Evolutionary conservation across 2,329 filamentous ascomycete genomes (phyloP), one percentile per base, ranked within the genome.

Genomic region (Metarhizium anisopliae): DNA sequence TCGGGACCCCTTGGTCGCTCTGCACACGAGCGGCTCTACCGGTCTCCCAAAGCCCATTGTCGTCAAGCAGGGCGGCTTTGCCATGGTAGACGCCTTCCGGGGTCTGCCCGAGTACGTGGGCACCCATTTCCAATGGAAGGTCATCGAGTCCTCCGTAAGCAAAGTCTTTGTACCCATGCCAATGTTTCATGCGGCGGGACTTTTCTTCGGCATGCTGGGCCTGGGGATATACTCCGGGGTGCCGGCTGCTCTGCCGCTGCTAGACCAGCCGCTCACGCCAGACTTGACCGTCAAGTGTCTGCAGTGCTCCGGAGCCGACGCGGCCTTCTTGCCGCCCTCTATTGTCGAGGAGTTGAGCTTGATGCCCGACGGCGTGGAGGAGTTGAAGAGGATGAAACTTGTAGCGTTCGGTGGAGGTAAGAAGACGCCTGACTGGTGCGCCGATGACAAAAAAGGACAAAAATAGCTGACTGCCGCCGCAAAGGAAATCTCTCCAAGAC

Each of bases 311-410:
- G 58, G 64, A 0, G 60, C 64, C 0, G 65, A 72, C 14, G 60
- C 63, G 1, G 56, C 63, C 0, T n/a, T 71, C 1, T 54, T 73
- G 10, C 66, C 73, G 2, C 75, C 75, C 0, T 68, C 71, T 0
- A 66, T 77, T 16, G 50, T 78, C 1, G 75, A 76, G 45, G 74
- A 77, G 3, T 64, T 78, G 63, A 70, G 68, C 57, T 64, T 69
- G 40, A 62, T 58, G 11, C 61, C 68, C 0, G 61, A 69, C 2
- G 61, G 67, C 2, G 56, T 72, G 2, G 59, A 63, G 3, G 53
- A 61, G 0, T 60, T 79, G 6, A 55, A 55, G 10, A 71, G 67
- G 47, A 53, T 77, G 1, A 62, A 69, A 0, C 60, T 60, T 4
- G 68, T 75, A 1, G 55, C 49, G 4, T 73, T 72, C 56, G 72